Evolutionary conservation across 495 filamentous ascomycete species (phyloP), one percentile per base, ranked within the genome.

Genomic region (Choiromyces venosus): DNA sequence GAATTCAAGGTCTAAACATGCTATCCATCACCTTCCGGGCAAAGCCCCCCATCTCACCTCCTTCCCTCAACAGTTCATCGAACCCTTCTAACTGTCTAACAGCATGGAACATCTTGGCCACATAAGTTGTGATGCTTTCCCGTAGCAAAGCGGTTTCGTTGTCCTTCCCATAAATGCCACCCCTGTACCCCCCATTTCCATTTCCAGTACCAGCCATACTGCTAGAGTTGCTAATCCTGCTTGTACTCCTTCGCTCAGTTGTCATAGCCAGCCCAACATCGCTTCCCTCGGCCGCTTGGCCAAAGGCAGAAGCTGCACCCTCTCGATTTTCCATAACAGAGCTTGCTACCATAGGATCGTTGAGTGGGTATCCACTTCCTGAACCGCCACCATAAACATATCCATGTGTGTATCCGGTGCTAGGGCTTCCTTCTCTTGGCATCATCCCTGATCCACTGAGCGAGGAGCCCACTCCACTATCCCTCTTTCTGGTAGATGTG

Each of bases 21-120:
- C 79, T 81, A 74, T 81, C 79, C 79, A 81, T 81, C 44, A 81
- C 79, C 69, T 82, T 80, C 69, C 71, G 78, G 37, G 79, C 79
- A 56, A 81, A 81, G 56, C 79, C 79, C 66, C 79, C 79, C 79
- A 81, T 81, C 42, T 81, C 79, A 12, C 79, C 79, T 33, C 79
- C 79, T 70, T 81, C 79, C 37, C 76, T 81, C 42, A 81, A 61
- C 69, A 81, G 71, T 33, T 81, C 79, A 39, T 81, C 79, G 38
- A 81, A 81, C 7, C 79, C 79, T 14, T 78, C 73, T 25, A 81
- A 64, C 19, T 73, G 70, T 56, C 79, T 75, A 39, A 81, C 79
- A 16, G 76, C 76, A 72, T 81, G 79, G 65, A 81, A 81, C 79
- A 81, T 81, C 66, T 81, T 81, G 18, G 79, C 79, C 37, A 81